Percentiles rank a stretch among this genome's conserved stretches.
Evolutionary conservation across 2,329 filamentous ascomycete genomes (phyloP).

Genomic region (Alternaria sp.): DNA sequence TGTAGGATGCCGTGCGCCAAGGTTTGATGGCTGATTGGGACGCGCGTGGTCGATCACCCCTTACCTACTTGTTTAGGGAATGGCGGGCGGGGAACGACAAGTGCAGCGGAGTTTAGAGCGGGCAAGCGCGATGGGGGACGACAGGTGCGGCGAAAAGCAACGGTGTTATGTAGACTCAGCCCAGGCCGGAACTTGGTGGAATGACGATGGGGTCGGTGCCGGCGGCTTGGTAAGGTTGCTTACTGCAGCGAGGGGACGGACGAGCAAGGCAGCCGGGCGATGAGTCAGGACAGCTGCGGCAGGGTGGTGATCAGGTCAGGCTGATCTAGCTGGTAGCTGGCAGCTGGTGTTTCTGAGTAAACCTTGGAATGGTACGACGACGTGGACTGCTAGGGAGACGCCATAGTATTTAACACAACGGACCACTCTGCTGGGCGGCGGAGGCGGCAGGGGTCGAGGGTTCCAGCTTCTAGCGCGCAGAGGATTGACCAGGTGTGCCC

Average conservation of each 20-base stretch:
- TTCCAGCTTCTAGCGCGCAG: constrained; percentile 17
- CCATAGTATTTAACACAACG: constrained; percentile 33
- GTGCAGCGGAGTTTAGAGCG: constrained; percentile 21
- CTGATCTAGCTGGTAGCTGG: constrained; percentile 23
- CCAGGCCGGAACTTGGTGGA: constrained; percentile 24
- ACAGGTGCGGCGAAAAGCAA: constrained; percentile 12
- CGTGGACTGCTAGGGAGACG: constrained; percentile 19
- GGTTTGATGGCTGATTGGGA: constrained; percentile 34
- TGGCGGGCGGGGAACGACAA: constrained; percentile 18
- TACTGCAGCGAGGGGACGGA: constrained; percentile 14
- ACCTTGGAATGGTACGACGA: constrained; percentile 19
- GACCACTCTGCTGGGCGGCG: constrained; percentile 38
- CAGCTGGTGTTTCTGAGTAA: constrained; percentile 11
- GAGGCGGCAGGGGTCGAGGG: constrained; percentile 29
- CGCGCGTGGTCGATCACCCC: constrained; percentile 17
- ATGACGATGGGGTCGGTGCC: constrained; percentile 21
- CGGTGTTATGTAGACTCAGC: constrained; percentile 11
- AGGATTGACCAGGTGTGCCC: constrained; percentile 26
- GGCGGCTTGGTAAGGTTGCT: constrained; percentile 28
- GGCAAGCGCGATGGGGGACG: constrained; percentile 17
- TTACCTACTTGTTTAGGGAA: constrained; percentile 20
- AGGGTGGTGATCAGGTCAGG: constrained; percentile 31
- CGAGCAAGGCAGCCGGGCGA: constrained; percentile 2
- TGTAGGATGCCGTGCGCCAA: constrained; percentile 32
- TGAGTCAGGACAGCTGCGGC: constrained; percentile 15